Conservation (phyloP, 129 eudicot genomes). For the Centrapalus pauciflorus region DNA sequence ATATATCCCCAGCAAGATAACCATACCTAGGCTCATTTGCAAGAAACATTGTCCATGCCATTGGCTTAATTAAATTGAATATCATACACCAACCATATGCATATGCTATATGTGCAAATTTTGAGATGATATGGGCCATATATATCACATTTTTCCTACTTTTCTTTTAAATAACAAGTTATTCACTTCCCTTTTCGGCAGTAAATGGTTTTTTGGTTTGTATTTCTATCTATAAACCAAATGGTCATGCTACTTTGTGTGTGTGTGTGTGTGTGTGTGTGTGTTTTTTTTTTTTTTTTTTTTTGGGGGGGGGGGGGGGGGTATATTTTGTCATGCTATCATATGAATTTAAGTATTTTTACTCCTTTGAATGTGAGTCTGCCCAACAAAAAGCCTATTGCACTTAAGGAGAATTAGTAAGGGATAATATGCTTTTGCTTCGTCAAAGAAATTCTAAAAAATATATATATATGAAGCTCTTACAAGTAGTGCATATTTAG, state of each 20-base stretch:
- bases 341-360: slow-evolving; percentile 4
- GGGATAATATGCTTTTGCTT: neutral
- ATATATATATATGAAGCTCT: neutral
- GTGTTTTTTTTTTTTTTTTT: too few species aligned
- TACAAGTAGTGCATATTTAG: neutral
- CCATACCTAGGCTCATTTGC: neutral
- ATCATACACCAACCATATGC: neutral
- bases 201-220: neutral
- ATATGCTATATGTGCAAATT: too few species aligned
- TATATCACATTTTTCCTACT: neutral
- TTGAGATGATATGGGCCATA: neutral
- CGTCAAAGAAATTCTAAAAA: neutral
- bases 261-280: too few species aligned
- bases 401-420: neutral
- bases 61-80: neutral
- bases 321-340: neutral
- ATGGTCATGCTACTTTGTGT: too few species aligned
- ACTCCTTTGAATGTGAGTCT: slow-evolving; percentile 4
- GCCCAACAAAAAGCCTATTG: neutral
- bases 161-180: neutral
- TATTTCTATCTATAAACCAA: too few species aligned
- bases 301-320: too few species aligned
- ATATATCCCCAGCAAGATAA: neutral
- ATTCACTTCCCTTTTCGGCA: neutral
- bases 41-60: neutral